Conservation (phyloP, 2,329 filamentous ascomycete genomes). For the Tolypocladium paradoxum region DNA sequence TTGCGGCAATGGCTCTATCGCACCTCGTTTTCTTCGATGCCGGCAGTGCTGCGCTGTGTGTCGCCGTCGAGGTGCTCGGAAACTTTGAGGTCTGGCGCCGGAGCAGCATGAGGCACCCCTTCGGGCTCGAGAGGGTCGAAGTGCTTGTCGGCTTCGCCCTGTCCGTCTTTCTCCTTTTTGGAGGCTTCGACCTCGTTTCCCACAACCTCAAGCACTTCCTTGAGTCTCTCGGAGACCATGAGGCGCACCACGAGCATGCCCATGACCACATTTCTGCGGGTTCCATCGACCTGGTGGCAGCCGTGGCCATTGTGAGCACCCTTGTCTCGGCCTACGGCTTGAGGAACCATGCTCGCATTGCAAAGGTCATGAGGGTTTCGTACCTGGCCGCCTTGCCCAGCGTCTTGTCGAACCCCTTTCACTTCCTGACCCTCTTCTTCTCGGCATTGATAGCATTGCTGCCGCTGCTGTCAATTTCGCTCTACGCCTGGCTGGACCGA, state of each 20-base stretch:
- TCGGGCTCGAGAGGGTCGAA: conserved; percentile 83
- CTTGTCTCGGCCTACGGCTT: conserved; percentile 78
- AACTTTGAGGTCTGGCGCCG: conserved; percentile 98
- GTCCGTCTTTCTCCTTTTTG: conserved; percentile 93
- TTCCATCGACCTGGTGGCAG: conserved; percentile 69
- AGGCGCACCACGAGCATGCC: conserved; percentile 58
- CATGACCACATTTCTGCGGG: conserved; percentile 60
- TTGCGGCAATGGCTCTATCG: conserved; percentile 85
- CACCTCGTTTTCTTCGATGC: conserved; percentile 95
- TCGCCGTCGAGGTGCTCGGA: conserved; percentile 81
- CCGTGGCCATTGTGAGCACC: conserved; percentile 74
- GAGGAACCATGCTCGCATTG: conserved; percentile 85
- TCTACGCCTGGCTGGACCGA: conserved; percentile 76
- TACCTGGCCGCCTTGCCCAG: conserved; percentile 74
- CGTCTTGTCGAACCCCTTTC: conserved; percentile 87
- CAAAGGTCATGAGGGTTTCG: conserved; percentile 78
- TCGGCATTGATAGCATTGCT: conserved; percentile 70
- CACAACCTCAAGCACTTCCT: conserved; percentile 91
- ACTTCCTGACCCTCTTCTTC: conserved; percentile 86
- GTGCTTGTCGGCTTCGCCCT: conserved; percentile 93
- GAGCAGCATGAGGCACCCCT: conserved; percentile 85
- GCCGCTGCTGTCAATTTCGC: conserved; percentile 68
- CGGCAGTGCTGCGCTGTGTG: conserved; percentile 81
- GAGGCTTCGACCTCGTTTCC: conserved; percentile 88
- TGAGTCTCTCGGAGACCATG: conserved; percentile 50